These are phyloP conservation scores for Mycosphaerella sp. DNA, from an alignment of 2,329 filamentous ascomycete species.

Conservation along the genomic window DNA sequence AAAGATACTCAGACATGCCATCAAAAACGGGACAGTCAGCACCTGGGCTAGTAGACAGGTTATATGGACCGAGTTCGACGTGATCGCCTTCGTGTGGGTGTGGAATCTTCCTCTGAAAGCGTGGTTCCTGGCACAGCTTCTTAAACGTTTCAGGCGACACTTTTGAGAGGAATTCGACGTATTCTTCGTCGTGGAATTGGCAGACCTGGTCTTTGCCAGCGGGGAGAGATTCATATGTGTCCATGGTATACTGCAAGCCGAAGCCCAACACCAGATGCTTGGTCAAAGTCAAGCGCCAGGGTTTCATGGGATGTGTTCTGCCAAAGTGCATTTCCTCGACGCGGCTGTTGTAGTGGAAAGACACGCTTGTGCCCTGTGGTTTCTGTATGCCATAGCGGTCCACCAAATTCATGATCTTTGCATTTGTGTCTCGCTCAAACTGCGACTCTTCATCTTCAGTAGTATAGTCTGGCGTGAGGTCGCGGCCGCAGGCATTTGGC, in stretches of 20 bases:
- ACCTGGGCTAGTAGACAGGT: conserved; percentile 55
- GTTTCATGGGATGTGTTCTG: conserved; percentile 97
- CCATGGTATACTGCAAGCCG: conserved; percentile 95
- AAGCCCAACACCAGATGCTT: conserved; percentile 93
- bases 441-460: conserved; percentile 42
- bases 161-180: conserved; percentile 71
- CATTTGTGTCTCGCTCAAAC: conserved; percentile 39
- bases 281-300: conserved; percentile 90
- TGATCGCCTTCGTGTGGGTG: conserved; percentile 41
- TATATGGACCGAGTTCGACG: conserved; percentile 56
- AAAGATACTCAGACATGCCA: conserved; percentile 90
- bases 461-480: conserved; percentile 38
- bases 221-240: conserved; percentile 76
- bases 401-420: conserved; percentile 47
- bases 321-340: conserved; percentile 98
- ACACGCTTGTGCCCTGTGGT: conserved; percentile 83
- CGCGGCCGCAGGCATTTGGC: not conserved
- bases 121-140: conserved; percentile 47
- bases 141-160: conserved; percentile 36
- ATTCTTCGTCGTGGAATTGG: conserved; percentile 80
- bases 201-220: conserved; percentile 84
- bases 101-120: conserved; percentile 38
- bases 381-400: conserved; percentile 63
- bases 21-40: conserved; percentile 97
- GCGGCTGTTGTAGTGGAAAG: conserved; percentile 89